A percentile compares a stretch with the other conserved stretches of the same genome.
These are phyloP conservation scores for Geotrichum restrictum DNA, from an alignment of 1,139 yeast species.

Conservation along the genomic window DNA sequence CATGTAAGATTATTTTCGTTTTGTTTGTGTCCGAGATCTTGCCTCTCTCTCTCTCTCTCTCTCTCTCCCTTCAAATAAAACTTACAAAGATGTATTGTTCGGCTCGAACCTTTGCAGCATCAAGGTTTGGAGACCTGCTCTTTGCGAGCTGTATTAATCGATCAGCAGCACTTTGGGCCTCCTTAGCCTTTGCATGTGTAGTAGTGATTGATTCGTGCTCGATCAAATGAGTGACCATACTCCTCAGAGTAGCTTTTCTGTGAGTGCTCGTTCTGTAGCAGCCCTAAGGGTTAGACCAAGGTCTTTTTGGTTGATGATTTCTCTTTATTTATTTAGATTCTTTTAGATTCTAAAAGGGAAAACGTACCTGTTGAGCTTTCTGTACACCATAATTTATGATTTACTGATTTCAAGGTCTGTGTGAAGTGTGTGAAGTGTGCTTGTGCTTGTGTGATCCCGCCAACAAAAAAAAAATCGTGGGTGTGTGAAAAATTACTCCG, in stretches of 20 bases:
- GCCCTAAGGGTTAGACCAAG: background rate
- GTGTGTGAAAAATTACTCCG: too few relatives aligned
- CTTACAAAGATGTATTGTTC: slow-evolving; percentile 29
- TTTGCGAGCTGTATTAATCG: slow-evolving; percentile 52
- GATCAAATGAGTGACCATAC: slow-evolving; percentile 61
- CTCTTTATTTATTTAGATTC: too few relatives aligned
- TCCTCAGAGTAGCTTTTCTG: slow-evolving; percentile 53
- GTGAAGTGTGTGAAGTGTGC: background rate
- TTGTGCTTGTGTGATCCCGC: background rate
- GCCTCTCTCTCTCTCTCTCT: too few relatives aligned
- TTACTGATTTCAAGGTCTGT: background rate
- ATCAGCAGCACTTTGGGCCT: slow-evolving; percentile 56
- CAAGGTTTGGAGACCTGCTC: slow-evolving; percentile 29
- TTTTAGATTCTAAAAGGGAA: background rate
- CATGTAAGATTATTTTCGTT: too few relatives aligned
- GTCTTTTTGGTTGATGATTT: too few relatives aligned
- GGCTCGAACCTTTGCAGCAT: slow-evolving; percentile 29
- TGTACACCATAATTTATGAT: slow-evolving; percentile 18
- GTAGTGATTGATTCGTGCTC: slow-evolving; percentile 67
- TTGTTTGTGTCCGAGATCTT: too few relatives aligned
- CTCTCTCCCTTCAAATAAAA: too few relatives aligned
- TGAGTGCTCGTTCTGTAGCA: slow-evolving; percentile 42
- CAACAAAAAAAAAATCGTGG: background rate
- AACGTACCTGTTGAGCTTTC: slow-evolving; percentile 22
- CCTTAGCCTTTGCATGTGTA: slow-evolving; percentile 69